Conservation (phyloP, 202 grass and related monocot species). For the Zizania palustris region DNA sequence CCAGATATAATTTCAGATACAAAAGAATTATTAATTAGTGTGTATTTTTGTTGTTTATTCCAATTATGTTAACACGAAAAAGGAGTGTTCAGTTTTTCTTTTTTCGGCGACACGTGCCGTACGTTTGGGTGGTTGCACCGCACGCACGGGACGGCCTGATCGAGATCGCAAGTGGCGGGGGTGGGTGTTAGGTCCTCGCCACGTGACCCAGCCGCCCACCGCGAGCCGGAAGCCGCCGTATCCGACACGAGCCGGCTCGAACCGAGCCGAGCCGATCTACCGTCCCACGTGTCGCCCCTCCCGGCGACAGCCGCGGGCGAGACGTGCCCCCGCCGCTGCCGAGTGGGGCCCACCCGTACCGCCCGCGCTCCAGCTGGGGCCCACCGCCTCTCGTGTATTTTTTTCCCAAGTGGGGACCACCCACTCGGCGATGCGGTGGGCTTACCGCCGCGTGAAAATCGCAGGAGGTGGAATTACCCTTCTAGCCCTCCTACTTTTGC, state of each 20-base stretch:
- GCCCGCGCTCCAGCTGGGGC: not conserved
- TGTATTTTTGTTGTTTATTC: too few relatives aligned
- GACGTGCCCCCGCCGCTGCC: not conserved
- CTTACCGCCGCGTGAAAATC: not conserved
- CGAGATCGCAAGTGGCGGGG: constrained; percentile 38
- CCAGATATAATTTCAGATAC: too few relatives aligned
- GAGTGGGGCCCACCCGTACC: constrained; percentile 11
- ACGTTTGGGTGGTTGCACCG: too few relatives aligned
- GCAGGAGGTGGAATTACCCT: accelerated
- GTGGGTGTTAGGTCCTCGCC: constrained; percentile 23
- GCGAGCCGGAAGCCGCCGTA: not conserved
- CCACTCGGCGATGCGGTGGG: not conserved
- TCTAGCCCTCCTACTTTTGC: not conserved
- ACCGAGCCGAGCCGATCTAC: not conserved
- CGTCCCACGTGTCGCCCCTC: not conserved
- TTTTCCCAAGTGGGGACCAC: not conserved
- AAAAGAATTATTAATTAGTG: too few relatives aligned
- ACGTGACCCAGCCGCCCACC: constrained; percentile 15
- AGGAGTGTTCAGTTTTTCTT: too few relatives aligned
- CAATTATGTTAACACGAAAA: too few relatives aligned
- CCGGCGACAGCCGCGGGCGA: not conserved
- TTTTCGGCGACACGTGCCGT: too few relatives aligned
- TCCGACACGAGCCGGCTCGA: not conserved
- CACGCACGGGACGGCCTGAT: not conserved
- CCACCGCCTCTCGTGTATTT: not conserved